These are phyloP conservation scores for Russula abietina DNA, from an alignment of 768 basidiomycete genomes.

Conservation along the genomic window DNA sequence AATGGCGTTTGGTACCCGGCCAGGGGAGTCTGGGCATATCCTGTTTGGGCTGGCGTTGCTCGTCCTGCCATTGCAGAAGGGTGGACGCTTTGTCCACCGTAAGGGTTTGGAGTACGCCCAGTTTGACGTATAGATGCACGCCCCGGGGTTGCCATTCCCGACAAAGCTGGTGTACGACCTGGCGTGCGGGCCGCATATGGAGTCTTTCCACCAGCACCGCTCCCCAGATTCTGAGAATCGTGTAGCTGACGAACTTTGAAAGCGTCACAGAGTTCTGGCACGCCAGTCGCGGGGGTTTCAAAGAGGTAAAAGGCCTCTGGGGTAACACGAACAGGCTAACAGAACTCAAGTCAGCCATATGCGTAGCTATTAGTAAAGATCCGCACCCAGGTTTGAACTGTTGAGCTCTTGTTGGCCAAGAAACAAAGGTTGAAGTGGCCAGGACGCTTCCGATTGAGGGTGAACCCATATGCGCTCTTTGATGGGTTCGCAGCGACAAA, in stretches of 20 bases:
- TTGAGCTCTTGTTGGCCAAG: conserved; percentile 84
- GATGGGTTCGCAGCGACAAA: conserved; percentile 90
- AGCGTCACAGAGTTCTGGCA: conserved; percentile 91
- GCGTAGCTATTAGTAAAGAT: background rate
- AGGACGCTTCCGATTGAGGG: conserved; percentile 79
- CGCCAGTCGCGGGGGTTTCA: conserved; percentile 84
- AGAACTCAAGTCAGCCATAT: background rate
- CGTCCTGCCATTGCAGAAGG: conserved; percentile 31
- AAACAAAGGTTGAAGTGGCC: conserved; percentile 94
- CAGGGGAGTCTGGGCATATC: conserved; percentile 33
- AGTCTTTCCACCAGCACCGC: conserved; percentile 61
- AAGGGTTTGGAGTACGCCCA: conserved; percentile 76
- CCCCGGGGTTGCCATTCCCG: conserved; percentile 56
- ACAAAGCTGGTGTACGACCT: conserved; percentile 54
- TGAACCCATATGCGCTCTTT: conserved; percentile 94
- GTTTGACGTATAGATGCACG: conserved; percentile 69
- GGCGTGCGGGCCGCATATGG: conserved; percentile 81
- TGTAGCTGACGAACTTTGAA: conserved; percentile 86
- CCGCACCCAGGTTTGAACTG: conserved; percentile 87
- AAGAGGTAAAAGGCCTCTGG: conserved; percentile 88
- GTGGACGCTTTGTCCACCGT: conserved; percentile 39
- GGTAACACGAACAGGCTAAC: conserved; percentile 76
- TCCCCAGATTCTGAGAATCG: conserved; percentile 61
- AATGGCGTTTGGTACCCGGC: conserved; percentile 31
- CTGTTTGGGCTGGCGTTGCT: conserved; percentile 33